Conservation (phyloP, 768 basidiomycete species). For the Guyanaporus albipodus region DNA sequence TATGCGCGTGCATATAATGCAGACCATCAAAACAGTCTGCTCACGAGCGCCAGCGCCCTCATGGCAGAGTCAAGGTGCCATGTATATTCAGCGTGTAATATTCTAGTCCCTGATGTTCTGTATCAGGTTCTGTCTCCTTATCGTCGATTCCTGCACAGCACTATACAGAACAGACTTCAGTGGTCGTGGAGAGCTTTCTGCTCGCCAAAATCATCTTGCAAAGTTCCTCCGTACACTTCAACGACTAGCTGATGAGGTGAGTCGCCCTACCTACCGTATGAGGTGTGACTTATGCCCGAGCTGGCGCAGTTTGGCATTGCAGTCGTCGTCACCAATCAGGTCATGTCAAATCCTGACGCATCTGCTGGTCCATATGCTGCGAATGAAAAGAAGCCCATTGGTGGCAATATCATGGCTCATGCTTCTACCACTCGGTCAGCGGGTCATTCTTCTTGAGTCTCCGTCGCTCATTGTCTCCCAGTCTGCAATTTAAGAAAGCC, state of each 20-base stretch:
- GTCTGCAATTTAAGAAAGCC: conserved; percentile 88
- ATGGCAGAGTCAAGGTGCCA: conserved; percentile 95
- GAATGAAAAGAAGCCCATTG: conserved; percentile 97
- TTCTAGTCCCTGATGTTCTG: conserved; percentile 6
- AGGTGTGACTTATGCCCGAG: conserved; percentile 6
- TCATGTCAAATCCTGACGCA: conserved; percentile 98
- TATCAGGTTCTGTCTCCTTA: conserved; percentile 86
- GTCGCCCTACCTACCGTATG: conserved; percentile 15
- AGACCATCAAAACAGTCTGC: conserved; percentile 88
- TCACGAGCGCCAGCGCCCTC: conserved; percentile 92
- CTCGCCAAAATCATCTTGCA: conserved; percentile 92
- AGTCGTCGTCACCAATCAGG: conserved; percentile 96
- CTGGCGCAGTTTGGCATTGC: conserved; percentile 85
- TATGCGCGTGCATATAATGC: conserved; percentile 99
- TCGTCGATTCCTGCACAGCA: conserved; percentile 95
- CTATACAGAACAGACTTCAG: conserved; percentile 94
- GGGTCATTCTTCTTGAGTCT: not conserved
- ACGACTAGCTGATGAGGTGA: conserved; percentile 92
- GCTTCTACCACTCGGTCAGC: conserved; percentile 91
- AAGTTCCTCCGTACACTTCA: conserved; percentile 93
- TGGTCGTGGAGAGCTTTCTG: conserved; percentile 92
- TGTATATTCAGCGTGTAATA: conserved; percentile 18
- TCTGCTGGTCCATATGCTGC: conserved; percentile 82
- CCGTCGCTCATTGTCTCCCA: conserved; percentile 28
- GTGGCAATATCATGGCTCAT: conserved; percentile 99